A percentile compares a stretch with the other conserved stretches of the same genome.
Conservation (phyloP, 225 moss, liverwort and hornwort genomes). For the Rhytidiadelphus loreus region DNA sequence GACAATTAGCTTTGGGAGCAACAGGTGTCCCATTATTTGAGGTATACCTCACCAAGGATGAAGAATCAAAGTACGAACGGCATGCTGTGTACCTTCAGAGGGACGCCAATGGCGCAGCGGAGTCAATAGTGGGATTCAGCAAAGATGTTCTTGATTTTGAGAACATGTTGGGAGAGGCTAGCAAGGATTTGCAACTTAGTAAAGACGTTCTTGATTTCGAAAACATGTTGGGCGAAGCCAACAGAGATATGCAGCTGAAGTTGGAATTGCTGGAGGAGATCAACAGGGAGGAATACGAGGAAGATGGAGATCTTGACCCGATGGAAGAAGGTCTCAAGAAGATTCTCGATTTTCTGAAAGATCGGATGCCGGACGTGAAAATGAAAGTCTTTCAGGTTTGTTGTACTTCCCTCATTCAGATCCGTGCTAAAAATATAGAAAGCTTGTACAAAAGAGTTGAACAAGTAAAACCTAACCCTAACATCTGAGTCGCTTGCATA, state of each 20-base stretch:
- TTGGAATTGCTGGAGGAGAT: conserved; percentile 31
- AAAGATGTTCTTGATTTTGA: conserved; percentile 53
- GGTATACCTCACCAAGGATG: conserved; percentile 61
- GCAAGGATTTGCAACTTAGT: conserved; percentile 31
- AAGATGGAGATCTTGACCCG: conserved; percentile 49
- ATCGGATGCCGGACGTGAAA: conserved; percentile 87
- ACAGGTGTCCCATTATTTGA: conserved; percentile 79
- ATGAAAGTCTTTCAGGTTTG: conserved; percentile 65
- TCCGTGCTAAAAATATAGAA: not conserved
- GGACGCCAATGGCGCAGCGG: conserved; percentile 63
- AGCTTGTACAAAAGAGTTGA: not conserved
- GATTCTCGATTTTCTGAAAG: conserved; percentile 82
- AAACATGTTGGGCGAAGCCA: conserved; percentile 37
- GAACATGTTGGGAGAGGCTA: conserved; percentile 44
- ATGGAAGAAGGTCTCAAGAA: conserved; percentile 85
- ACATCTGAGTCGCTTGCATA: not conserved
- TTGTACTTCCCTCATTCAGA: not conserved
- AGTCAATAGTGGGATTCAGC: conserved; percentile 52
- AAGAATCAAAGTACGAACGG: conserved; percentile 28
- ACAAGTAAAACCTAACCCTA: not conserved
- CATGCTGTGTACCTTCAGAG: conserved; percentile 90
- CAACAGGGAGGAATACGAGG: conserved; percentile 39
- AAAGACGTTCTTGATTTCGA: conserved; percentile 27
- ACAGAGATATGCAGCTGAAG: conserved; percentile 28
- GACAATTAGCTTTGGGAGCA: conserved; percentile 75